A percentile compares a stretch with the other conserved stretches of the same genome.
These are phyloP conservation scores for Exophiala calicioides DNA, from an alignment of 2,329 filamentous ascomycete species.

Conservation along the genomic window DNA sequence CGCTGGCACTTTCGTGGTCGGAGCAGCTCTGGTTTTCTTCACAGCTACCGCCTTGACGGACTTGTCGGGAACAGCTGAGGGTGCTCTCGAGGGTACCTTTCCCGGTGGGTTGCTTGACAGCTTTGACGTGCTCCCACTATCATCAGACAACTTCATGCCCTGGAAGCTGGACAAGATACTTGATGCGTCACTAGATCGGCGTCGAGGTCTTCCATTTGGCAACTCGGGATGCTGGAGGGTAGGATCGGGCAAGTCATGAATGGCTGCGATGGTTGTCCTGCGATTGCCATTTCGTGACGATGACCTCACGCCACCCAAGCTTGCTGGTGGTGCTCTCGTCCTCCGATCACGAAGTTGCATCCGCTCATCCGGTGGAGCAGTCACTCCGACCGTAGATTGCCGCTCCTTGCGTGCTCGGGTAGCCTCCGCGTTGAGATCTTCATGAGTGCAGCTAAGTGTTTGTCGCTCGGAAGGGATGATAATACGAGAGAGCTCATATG, in stretches of 20 bases:
- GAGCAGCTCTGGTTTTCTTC: slow-evolving; percentile 61
- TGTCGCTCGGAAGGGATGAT: slow-evolving; percentile 76
- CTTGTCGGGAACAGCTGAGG: slow-evolving; percentile 25
- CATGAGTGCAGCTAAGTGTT: slow-evolving; percentile 72
- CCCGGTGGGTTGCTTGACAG: slow-evolving; percentile 1
- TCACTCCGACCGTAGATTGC: slow-evolving; percentile 55
- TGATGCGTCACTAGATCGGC: slow-evolving; percentile 37
- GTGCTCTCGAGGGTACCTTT: slow-evolving; percentile 23
- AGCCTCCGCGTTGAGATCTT: slow-evolving; percentile 74
- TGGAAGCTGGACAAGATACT: slow-evolving; percentile 33
- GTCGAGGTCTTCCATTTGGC: slow-evolving; percentile 22
- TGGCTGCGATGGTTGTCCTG: slow-evolving; percentile 62
- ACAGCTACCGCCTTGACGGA: slow-evolving; percentile 48
- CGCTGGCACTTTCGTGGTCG: slow-evolving; percentile 42
- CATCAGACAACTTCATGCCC: slow-evolving; percentile 34
- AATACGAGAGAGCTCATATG: slow-evolving; percentile 77
- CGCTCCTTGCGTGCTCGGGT: slow-evolving; percentile 65
- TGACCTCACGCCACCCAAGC: slow-evolving; percentile 56
- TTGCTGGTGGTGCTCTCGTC: slow-evolving; percentile 46
- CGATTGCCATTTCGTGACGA: slow-evolving; percentile 50
- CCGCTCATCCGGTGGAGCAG: slow-evolving; percentile 52
- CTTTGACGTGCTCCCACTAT: background rate
- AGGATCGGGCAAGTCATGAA: slow-evolving; percentile 48
- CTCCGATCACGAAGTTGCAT: slow-evolving; percentile 76
- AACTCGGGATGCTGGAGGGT: slow-evolving; percentile 22